Conservation (phyloP, 768 basidiomycete genomes). For the Tremella mesenterica region DNA sequence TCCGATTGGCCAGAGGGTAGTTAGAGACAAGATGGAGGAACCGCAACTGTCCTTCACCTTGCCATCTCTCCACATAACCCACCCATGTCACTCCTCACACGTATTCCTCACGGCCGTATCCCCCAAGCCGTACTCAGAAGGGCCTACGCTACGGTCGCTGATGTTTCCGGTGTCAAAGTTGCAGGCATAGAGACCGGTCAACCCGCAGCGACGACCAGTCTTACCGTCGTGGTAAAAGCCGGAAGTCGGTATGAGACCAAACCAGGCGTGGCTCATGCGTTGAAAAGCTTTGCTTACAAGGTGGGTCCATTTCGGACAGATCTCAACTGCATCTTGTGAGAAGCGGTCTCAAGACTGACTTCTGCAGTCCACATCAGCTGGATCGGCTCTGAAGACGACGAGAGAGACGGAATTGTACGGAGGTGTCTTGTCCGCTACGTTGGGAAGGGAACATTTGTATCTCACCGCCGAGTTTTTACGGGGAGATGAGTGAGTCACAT, state of each 20-base stretch:
- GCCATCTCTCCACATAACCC: conserved; percentile 6
- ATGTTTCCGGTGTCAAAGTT: conserved; percentile 72
- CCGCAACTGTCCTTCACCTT: too few relatives aligned
- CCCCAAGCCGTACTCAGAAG: conserved; percentile 19
- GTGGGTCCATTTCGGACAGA: conserved; percentile 48
- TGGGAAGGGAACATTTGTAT: conserved; percentile 82
- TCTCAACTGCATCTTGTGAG: background rate
- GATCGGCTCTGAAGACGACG: conserved; percentile 80
- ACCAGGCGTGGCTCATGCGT: conserved; percentile 80
- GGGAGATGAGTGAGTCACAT: conserved; percentile 88
- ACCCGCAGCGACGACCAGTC: conserved; percentile 59
- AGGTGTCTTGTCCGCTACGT: conserved; percentile 72
- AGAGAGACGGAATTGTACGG: conserved; percentile 90
- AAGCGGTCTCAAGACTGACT: background rate
- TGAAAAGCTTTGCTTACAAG: conserved; percentile 99
- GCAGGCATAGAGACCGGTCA: conserved; percentile 73
- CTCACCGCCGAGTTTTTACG: conserved; percentile 90
- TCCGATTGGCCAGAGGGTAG: too few relatives aligned
- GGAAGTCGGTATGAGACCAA: conserved; percentile 80
- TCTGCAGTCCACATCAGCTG: conserved; percentile 69
- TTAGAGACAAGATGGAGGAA: too few relatives aligned
- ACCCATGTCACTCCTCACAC: conserved; percentile 20
- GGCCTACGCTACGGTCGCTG: conserved; percentile 60
- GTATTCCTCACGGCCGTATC: conserved; percentile 7
- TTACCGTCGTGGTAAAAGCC: conserved; percentile 86